These are phyloP conservation scores for Taphrina pruni DNA, from an alignment of 1,139 yeast genomes.

Conservation along the genomic window DNA sequence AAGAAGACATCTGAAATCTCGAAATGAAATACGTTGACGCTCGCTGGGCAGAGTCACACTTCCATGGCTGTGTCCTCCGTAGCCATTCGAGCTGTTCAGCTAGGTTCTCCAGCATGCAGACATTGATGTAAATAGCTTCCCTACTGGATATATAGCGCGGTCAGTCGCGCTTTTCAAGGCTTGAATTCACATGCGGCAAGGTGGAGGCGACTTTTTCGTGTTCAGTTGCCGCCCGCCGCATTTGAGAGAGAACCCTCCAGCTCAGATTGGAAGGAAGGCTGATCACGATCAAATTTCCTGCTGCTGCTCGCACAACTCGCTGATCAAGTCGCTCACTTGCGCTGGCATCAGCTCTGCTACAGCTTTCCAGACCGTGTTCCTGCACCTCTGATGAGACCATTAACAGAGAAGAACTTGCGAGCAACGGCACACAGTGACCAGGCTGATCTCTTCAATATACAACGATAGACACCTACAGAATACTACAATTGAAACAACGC, in stretches of 20 bases:
- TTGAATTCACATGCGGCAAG: background rate
- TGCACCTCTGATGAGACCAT: no score
- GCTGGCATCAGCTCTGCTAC: no score
- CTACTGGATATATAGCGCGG: slow-evolving; percentile 1
- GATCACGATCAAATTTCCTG: background rate
- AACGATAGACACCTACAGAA: background rate
- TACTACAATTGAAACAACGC: no score
- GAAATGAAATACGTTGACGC: background rate
- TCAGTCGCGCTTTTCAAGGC: slow-evolving; percentile 13
- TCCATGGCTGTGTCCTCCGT: slow-evolving; percentile 8
- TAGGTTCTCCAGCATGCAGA: slow-evolving; percentile 30
- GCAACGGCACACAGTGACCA: background rate
- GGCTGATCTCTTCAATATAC: background rate
- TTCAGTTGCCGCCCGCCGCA: slow-evolving; percentile 10
- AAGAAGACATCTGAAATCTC: background rate
- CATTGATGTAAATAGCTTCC: background rate
- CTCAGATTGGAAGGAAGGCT: background rate
- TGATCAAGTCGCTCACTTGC: no score
- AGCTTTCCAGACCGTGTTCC: no score
- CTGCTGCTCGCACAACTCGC: no score
- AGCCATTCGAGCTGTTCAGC: slow-evolving; percentile 34
- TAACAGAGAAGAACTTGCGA: no score
- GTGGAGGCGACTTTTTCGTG: slow-evolving; percentile 36
- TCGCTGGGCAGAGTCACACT: slow-evolving; percentile 12
- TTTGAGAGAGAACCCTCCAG: background rate